Conservation (phyloP, 441 rosid genomes). For the Pelargonium citronellum region DNA sequence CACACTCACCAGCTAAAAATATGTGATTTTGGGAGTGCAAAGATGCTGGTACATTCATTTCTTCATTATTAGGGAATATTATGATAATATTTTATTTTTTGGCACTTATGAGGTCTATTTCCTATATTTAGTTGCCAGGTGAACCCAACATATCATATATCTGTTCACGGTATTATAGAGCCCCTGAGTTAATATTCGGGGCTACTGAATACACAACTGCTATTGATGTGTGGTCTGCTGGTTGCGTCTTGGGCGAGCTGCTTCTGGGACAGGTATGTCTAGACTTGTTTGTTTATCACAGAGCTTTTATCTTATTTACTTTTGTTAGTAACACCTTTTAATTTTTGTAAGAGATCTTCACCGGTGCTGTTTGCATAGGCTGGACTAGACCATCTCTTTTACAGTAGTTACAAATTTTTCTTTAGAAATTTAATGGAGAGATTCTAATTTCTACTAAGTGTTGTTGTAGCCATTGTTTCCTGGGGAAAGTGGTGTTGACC, state of each 20-base stretch:
- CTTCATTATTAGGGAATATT: not conserved
- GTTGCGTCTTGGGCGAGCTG: slow-evolving; percentile 98
- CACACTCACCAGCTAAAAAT: slow-evolving; percentile 93
- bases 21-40: slow-evolving; percentile 99
- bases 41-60: slow-evolving; percentile 64
- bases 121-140: slow-evolving; percentile 64
- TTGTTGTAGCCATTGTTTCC: slow-evolving; percentile 75
- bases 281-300: slow-evolving; percentile 6
- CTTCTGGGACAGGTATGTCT: slow-evolving; percentile 82
- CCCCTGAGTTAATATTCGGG: slow-evolving; percentile 97
- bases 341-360: not conserved
- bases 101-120: not conserved
- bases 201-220: slow-evolving; percentile 98
- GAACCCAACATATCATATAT: slow-evolving; percentile 97
- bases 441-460: not conserved
- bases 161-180: slow-evolving; percentile 96
- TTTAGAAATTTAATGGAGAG: not conserved
- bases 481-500: slow-evolving; percentile 99
- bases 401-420: not conserved
- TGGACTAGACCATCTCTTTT: not conserved
- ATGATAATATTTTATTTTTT: not conserved
- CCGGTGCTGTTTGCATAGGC: not conserved
- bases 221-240: slow-evolving; percentile 97
- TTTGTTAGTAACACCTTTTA: not conserved
- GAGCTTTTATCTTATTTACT: too few species aligned